Evolutionary conservation across 2,329 filamentous ascomycete species (phyloP), one percentile per base, ranked within the genome.

Genomic region (Monilinia aucupariae): DNA sequence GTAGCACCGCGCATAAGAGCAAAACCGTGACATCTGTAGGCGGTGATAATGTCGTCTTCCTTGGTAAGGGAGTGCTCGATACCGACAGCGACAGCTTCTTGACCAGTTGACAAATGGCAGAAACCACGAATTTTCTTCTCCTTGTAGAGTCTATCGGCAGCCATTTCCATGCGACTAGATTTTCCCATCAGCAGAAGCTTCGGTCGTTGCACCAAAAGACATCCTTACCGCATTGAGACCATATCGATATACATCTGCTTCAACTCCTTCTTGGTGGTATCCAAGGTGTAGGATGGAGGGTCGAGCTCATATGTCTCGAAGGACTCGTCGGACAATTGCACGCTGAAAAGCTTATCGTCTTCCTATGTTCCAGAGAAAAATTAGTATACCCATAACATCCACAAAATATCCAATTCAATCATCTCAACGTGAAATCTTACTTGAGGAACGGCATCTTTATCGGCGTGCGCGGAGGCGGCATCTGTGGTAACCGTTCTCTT

Each of bases 61-160:
- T 91, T 92, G 73, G 86, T 90, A 75, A 99, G 90, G 70, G 92
- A 92, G 77, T 96, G 91, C 81, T 99, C 94, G 74, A 99, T 97
- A 76, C 94, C 94, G 72, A 92, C 88, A 64, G 94, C 92, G 70
- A 99, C 94, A 69, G 94, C 94, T 84, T 99, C 94, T 81, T 99
- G 94, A 68, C 94, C 94, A 65, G 90, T 96, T 64, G 94, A 97
- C 79, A 99, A 81, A 81, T 99, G 94, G 82, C 94, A 99, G 89
- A 99, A 99, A 81, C 94, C 94, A 74, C 94, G 90, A 74, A 99
- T 97, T 85, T 99, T 97, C 89, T 99, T 99, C 84, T 97, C 94
- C 84, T 99, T 99, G 90, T 99, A 99, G 75, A 99, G 83, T 76
- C 93, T 87, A 77, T 99, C 94, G 81, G 94, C 92, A 70, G 93